Evolutionary conservation across 352 stramenopile genomes (phyloP), one percentile per base, ranked within the genome.

Genomic region (Phytophthora citricola): DNA sequence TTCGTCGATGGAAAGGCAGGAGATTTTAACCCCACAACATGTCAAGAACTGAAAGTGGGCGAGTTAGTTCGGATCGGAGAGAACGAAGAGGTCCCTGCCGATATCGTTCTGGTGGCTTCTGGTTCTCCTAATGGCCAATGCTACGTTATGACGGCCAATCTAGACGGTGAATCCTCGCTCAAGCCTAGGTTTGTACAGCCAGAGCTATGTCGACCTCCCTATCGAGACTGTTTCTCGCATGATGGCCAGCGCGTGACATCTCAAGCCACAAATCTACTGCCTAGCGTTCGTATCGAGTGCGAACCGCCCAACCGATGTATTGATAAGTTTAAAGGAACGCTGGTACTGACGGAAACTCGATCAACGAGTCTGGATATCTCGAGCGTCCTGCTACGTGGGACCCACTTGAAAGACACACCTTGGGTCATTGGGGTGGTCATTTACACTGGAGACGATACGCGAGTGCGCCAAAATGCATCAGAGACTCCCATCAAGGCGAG

Each of bases 91-190:
- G 62, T 96, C 12, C 85, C 88, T 7, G 81, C 85, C 1, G 89
- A 97, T 40, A 57, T 97, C 5, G 63, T 85, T 20, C 50, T 96
- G 24, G 38, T 97, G n/a, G 71, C 70, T 2, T 78, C 77, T 5
- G 89, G 80, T 27, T 71, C 73, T 22, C 36, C 69, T 1, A 87
- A 85, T 44, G 83, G 89, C 0, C 73, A 87, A 48, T 93, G 83
- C 64, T 96, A 87, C 47, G 86, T 95, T 15, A 91, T 88, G 81
- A 97, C 91, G 0, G 81, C 87, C 7, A 96, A 95, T 47, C 67
- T 97, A 10, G 91, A 97, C 57, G 91, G 91, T 2, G 90, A 97
- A 59, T 96, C 91, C 7, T 95, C 93, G 14, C 64, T 97, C 26
- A 97, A 97, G 63, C 78, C 85, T 1, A 75, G 87, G 0, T 83